These are phyloP conservation scores for Panaeolus cyanescens DNA, from an alignment of 768 basidiomycete genomes.

Conservation along the genomic window DNA sequence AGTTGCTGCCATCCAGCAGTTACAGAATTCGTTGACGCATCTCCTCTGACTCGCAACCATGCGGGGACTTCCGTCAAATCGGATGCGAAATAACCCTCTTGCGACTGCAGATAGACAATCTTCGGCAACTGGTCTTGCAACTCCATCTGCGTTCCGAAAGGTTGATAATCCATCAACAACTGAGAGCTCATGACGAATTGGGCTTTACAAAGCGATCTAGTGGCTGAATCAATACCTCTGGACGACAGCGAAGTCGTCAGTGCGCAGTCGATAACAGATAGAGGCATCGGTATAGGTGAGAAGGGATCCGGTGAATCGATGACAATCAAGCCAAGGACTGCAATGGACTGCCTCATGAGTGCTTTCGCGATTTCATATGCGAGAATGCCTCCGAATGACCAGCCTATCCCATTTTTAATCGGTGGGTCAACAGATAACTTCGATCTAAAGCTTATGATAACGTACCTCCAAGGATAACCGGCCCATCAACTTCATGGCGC, in stretches of 20 bases:
- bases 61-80: slow-evolving; percentile 37
- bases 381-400: slow-evolving; percentile 79
- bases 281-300: slow-evolving; percentile 52
- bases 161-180: slow-evolving; percentile 50
- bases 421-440: neutral
- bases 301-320: slow-evolving; percentile 69
- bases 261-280: slow-evolving; percentile 51
- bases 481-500: slow-evolving; percentile 30
- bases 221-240: slow-evolving; percentile 26
- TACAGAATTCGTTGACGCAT: slow-evolving; percentile 22
- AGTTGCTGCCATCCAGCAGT: slow-evolving; percentile 51
- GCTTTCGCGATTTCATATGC: slow-evolving; percentile 66
- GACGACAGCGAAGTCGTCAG: slow-evolving; percentile 22
- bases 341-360: slow-evolving; percentile 36
- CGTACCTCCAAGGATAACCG: slow-evolving; percentile 62
- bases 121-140: slow-evolving; percentile 23
- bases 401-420: slow-evolving; percentile 51
- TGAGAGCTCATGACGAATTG: slow-evolving; percentile 53
- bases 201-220: slow-evolving; percentile 37
- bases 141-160: slow-evolving; percentile 16
- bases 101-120: slow-evolving; percentile 56
- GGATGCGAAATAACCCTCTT: slow-evolving; percentile 41
- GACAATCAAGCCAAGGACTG: slow-evolving; percentile 58
- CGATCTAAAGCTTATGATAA: neutral
- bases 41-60: slow-evolving; percentile 54